Conservation (phyloP, 2,329 filamentous ascomycete genomes). For the Chaetomium sp. region DNA sequence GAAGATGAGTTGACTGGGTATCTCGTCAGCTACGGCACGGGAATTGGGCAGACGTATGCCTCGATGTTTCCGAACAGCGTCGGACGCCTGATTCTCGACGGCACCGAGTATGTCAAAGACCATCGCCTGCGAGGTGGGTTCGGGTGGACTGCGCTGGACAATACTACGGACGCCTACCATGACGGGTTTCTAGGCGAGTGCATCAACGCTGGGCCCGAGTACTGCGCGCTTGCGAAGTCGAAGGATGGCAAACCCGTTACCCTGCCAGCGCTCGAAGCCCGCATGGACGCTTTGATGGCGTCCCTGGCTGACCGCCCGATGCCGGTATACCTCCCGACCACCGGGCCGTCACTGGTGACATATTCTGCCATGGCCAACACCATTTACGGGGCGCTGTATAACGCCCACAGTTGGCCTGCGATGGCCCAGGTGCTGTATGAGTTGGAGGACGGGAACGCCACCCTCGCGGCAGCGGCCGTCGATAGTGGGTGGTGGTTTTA, state of each 20-base stretch:
- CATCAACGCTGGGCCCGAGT: constrained; percentile 48
- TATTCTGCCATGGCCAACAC: constrained; percentile 46
- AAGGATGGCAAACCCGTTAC: constrained; percentile 38
- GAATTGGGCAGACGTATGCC: constrained; percentile 55
- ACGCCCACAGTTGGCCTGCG: constrained; percentile 47
- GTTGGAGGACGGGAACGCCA: constrained; percentile 50
- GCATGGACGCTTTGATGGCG: constrained; percentile 45
- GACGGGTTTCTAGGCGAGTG: constrained; percentile 56
- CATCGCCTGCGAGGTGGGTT: constrained; percentile 51
- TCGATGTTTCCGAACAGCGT: constrained; percentile 53
- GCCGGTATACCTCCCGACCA: constrained; percentile 43
- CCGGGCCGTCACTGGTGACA: constrained; percentile 49
- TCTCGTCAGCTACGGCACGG: constrained; percentile 55
- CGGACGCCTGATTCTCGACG: constrained; percentile 53
- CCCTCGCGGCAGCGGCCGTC: constrained; percentile 45
- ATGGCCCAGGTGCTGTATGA: constrained; percentile 47
- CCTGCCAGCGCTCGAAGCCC: constrained; percentile 42
- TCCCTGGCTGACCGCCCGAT: constrained; percentile 45
- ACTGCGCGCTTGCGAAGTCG: constrained; percentile 49
- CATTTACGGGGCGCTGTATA: constrained; percentile 50
- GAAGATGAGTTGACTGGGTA: constrained; percentile 54
- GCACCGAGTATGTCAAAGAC: constrained; percentile 51
- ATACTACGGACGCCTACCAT: constrained; percentile 51
- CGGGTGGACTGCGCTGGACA: constrained; percentile 52
- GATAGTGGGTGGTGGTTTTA: constrained; percentile 46